Evolutionary conservation across 2,329 filamentous ascomycete species (phyloP).

Genomic region (Dactylellina haptotyla): DNA sequence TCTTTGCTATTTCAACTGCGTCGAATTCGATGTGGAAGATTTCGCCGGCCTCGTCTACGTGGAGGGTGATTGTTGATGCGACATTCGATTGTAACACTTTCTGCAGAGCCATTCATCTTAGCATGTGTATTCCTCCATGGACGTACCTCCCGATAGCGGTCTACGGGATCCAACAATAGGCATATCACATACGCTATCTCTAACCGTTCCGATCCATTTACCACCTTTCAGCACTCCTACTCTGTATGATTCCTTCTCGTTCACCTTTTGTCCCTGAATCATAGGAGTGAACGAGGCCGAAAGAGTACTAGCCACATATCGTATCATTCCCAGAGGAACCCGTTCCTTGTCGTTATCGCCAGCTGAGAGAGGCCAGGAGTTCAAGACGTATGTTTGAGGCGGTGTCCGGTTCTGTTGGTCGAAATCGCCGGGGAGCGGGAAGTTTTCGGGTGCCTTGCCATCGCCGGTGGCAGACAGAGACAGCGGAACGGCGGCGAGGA

Average conservation of each 20-base stretch:
- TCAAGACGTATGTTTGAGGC: slow-evolving; percentile 35
- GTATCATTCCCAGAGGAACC: slow-evolving; percentile 41
- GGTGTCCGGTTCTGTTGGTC: slow-evolving; percentile 47
- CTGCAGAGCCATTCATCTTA: slow-evolving; percentile 14
- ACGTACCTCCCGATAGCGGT: not conserved
- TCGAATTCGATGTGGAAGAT: slow-evolving; percentile 49
- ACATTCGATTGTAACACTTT: slow-evolving; percentile 30
- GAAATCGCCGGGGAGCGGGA: slow-evolving; percentile 42
- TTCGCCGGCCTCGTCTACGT: slow-evolving; percentile 45
- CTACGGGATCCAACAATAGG: not conserved
- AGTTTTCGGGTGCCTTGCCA: slow-evolving; percentile 18
- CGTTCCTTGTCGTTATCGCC: slow-evolving; percentile 15
- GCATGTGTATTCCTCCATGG: not conserved
- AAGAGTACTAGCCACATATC: slow-evolving; percentile 28
- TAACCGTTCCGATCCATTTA: slow-evolving; percentile 42
- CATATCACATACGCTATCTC: slow-evolving; percentile 26
- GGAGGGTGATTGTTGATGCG: slow-evolving; percentile 36
- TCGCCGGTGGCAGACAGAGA: slow-evolving; percentile 6
- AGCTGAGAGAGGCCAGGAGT: slow-evolving; percentile 43
- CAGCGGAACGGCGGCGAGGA: slow-evolving; percentile 28
- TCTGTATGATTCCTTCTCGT: slow-evolving; percentile 20
- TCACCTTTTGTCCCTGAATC: not conserved
- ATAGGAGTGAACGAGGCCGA: slow-evolving; percentile 34
- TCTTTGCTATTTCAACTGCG: slow-evolving; percentile 26
- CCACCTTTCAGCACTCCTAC: slow-evolving; percentile 38